phyloP scores from a whole-genome alignment of 176 grass and related monocot species.

The Carex littledalei region DNA sequence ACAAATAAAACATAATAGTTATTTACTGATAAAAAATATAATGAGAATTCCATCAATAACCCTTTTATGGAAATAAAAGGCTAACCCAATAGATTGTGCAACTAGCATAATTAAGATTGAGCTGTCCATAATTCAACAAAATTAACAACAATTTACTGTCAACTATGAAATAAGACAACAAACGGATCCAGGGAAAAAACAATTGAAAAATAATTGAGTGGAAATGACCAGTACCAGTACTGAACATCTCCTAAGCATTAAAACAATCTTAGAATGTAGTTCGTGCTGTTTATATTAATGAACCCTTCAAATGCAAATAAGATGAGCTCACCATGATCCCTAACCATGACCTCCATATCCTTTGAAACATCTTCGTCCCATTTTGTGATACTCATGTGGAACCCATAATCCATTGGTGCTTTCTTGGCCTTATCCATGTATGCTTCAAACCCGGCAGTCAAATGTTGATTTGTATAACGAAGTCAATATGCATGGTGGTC shows the following conservation, averaged over 20 bases:
- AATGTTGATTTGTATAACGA: constrained; percentile 81
- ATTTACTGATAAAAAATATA: neutral
- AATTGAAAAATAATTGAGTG: neutral
- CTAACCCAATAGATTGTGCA: neutral
- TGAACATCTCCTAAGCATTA: neutral
- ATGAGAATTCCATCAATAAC: neutral
- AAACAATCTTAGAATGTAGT: neutral
- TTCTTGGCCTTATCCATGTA: constrained; percentile 70
- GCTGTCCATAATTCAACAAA: neutral
- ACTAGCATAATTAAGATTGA: neutral
- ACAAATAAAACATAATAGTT: too few relatives aligned
- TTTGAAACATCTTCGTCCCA: constrained; percentile 90
- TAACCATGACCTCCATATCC: constrained; percentile 96
- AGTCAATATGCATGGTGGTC: constrained; percentile 98
- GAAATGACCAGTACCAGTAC: neutral
- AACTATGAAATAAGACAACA: neutral
- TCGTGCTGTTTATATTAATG: neutral
- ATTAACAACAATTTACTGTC: neutral
- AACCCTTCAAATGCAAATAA: neutral
- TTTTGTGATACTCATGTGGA: constrained; percentile 97
- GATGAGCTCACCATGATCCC: constrained; percentile 68
- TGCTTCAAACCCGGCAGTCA: constrained; percentile 73
- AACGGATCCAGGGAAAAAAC: neutral
- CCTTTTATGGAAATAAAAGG: neutral
- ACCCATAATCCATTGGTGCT: constrained; percentile 91